Percentiles rank a stretch among this genome's conserved stretches.
Evolutionary conservation across 805 yeast species (phyloP).

Genomic region (Saccharomycopsis sp.): DNA sequence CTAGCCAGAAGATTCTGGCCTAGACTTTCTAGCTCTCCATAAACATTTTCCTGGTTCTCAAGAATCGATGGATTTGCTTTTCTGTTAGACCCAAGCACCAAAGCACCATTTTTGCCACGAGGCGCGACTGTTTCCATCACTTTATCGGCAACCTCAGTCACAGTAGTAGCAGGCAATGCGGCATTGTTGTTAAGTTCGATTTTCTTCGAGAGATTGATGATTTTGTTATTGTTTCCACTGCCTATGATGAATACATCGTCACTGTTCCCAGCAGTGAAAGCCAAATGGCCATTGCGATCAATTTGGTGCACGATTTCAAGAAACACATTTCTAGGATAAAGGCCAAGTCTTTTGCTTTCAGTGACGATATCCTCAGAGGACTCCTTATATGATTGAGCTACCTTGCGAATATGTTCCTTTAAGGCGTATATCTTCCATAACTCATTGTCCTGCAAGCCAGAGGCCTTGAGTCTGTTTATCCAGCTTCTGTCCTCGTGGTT

Average conservation of each 20-base stretch:
- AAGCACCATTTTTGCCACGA: constrained; percentile 11
- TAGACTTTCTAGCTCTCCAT: constrained; percentile 36
- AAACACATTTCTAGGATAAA: constrained; percentile 46
- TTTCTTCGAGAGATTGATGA: constrained; percentile 3
- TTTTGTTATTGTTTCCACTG: constrained; percentile 4
- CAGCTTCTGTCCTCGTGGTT: constrained; percentile 65
- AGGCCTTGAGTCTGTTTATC: constrained; percentile 60
- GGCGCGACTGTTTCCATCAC: background rate
- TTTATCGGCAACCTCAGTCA: background rate
- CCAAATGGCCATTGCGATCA: constrained; percentile 9
- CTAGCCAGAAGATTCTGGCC: constrained; percentile 5
- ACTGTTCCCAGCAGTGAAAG: constrained; percentile 20
- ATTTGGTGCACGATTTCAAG: constrained; percentile 33
- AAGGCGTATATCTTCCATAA: constrained; percentile 77
- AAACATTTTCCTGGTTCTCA: constrained; percentile 35
- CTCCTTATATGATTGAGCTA: constrained; percentile 31
- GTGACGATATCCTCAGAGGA: constrained; percentile 21
- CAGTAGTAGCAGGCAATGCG: background rate
- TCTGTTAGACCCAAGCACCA: constrained; percentile 30
- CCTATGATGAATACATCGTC: constrained; percentile 6
- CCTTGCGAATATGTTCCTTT: constrained; percentile 59
- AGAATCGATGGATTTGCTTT: constrained; percentile 36
- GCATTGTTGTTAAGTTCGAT: background rate
- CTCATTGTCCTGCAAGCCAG: constrained; percentile 70
- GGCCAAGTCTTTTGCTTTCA: constrained; percentile 30